Conservation (phyloP, 2,329 filamentous ascomycete genomes). For the Colletotrichum sojae region DNA sequence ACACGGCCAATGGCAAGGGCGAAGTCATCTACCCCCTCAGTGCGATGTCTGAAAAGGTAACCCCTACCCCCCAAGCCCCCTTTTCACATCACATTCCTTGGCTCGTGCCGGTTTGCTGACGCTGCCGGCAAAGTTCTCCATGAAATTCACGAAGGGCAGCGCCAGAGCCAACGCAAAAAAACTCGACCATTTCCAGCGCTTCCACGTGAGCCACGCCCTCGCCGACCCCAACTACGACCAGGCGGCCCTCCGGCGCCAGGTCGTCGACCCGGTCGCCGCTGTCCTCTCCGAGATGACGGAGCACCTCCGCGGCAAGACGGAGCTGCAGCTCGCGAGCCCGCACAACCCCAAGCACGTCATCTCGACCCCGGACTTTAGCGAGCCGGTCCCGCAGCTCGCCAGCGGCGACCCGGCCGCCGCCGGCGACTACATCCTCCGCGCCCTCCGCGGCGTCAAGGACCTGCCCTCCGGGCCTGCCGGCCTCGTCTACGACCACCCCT, state of each 20-base stretch:
- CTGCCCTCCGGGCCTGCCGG: conserved; percentile 35
- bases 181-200: conserved; percentile 82
- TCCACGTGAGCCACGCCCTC: conserved; percentile 64
- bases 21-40: conserved; percentile 79
- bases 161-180: conserved; percentile 87
- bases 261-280: conserved; percentile 34
- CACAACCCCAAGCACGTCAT: conserved; percentile 25
- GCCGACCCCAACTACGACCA: conserved; percentile 38
- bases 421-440: conserved; percentile 27
- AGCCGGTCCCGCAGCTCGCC: conserved; percentile 19
- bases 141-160: conserved; percentile 93
- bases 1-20: conserved; percentile 54
- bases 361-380: conserved; percentile 21
- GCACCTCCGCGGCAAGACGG: neutral
- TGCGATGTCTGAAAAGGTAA: conserved; percentile 78
- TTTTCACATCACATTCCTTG: neutral
- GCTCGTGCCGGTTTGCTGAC: conserved; percentile 37
- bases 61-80: neutral
- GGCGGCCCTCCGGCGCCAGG: conserved; percentile 24
- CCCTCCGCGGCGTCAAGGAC: conserved; percentile 36
- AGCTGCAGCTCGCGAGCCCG: conserved; percentile 11
- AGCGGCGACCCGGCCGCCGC: conserved; percentile 6
- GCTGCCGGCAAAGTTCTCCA: conserved; percentile 73
- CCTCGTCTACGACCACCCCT: conserved; percentile 38
- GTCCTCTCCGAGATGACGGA: conserved; percentile 33